These are phyloP conservation scores for Colletotrichum sp. DNA, from an alignment of 2,329 filamentous ascomycete species.

Conservation along the genomic window DNA sequence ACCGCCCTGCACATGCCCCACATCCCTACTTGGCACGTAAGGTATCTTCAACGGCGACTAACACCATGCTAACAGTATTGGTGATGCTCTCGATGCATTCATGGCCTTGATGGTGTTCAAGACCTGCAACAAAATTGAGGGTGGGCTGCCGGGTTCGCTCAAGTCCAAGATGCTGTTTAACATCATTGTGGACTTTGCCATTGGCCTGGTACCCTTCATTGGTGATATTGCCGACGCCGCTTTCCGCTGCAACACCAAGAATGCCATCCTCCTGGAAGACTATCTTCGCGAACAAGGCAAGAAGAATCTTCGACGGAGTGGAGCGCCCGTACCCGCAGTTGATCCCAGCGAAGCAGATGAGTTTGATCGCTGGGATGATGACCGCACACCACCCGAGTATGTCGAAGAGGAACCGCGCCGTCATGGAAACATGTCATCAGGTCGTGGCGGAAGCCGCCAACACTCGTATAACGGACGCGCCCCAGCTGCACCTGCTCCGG, in stretches of 20 bases:
- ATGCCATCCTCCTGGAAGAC: conserved; percentile 72
- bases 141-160: conserved; percentile 69
- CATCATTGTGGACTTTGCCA: conserved; percentile 73
- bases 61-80: conserved; percentile 54
- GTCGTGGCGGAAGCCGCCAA: neutral
- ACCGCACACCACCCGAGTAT: conserved; percentile 14
- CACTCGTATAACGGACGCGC: neutral
- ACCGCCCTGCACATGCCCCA: neutral
- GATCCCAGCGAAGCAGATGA: conserved; percentile 60
- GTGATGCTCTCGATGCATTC: conserved; percentile 75
- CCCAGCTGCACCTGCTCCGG: conserved; percentile 7
- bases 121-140: conserved; percentile 76
- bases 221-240: conserved; percentile 78
- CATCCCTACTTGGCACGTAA: neutral
- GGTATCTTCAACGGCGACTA: neutral
- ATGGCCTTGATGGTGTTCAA: conserved; percentile 78
- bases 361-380: conserved; percentile 44
- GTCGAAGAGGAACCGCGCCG: conserved; percentile 11
- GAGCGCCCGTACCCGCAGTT: conserved; percentile 48
- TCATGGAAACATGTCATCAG: conserved; percentile 17
- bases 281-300: conserved; percentile 72
- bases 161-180: conserved; percentile 80
- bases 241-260: conserved; percentile 78
- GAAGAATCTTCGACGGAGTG: conserved; percentile 54
- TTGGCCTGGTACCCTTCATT: conserved; percentile 76